Conservation (phyloP, 805 yeast genomes). For the Dipodascus geniculatus region DNA sequence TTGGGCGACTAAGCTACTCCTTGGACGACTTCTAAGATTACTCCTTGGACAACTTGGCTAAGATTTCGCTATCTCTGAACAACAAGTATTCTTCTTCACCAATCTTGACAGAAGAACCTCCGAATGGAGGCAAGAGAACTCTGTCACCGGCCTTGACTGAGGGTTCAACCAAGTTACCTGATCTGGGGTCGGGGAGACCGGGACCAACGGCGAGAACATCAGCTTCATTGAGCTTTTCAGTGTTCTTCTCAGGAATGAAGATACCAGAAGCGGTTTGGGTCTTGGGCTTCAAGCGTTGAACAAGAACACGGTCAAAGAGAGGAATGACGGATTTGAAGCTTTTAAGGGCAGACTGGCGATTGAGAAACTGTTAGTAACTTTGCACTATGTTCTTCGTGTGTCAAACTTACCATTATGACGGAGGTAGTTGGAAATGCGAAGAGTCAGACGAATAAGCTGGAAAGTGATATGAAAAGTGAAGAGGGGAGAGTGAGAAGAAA, state of each 20-base stretch:
- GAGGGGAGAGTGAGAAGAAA: neutral
- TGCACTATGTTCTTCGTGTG: neutral
- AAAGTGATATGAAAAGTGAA: neutral
- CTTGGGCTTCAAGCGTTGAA: constrained; percentile 87
- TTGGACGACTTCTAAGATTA: neutral
- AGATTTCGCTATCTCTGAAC: constrained; percentile 88
- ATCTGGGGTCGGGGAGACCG: constrained; percentile 53
- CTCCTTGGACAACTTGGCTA: constrained; percentile 47
- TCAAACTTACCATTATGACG: neutral
- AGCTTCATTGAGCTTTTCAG: constrained; percentile 85
- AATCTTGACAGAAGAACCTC: constrained; percentile 82
- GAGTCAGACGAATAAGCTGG: no score
- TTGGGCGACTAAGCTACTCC: no score
- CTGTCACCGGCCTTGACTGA: constrained; percentile 83
- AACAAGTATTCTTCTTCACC: constrained; percentile 62
- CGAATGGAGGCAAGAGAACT: constrained; percentile 88
- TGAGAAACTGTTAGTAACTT: constrained; percentile 3
- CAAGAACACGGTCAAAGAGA: constrained; percentile 89
- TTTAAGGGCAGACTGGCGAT: constrained; percentile 46
- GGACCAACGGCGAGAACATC: constrained; percentile 93
- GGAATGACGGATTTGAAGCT: constrained; percentile 84
- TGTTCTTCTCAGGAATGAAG: constrained; percentile 92
- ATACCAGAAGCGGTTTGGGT: constrained; percentile 87
- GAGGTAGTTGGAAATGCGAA: no score
- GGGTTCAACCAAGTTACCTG: constrained; percentile 53